phyloP scores from a whole-genome alignment of 305 asterid species.

The Euphrasia arctica region DNA sequence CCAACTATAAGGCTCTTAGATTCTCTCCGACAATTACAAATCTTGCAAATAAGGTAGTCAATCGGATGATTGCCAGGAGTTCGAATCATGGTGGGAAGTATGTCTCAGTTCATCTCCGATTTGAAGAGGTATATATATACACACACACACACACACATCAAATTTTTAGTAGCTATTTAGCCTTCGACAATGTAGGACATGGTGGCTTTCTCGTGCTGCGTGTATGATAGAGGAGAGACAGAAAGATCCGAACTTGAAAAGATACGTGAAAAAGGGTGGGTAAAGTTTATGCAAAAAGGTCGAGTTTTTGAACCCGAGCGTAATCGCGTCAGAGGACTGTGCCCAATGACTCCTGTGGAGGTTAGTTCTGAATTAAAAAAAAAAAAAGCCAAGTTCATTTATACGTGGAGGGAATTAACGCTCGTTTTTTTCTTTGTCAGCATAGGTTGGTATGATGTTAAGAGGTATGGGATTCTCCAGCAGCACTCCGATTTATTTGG shows the following conservation, averaged over 20 bases:
- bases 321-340: conserved; percentile 73
- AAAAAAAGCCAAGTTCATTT: too few relatives aligned
- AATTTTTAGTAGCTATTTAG: background rate
- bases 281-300: conserved; percentile 49
- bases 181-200: conserved; percentile 52
- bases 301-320: conserved; percentile 55
- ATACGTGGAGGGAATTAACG: conserved; percentile 28
- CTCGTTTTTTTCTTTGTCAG: conserved; percentile 67
- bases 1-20: conserved; percentile 79
- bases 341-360: conserved; percentile 97
- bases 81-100: conserved; percentile 57
- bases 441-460: conserved; percentile 97
- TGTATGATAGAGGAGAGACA: conserved; percentile 63
- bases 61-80: conserved; percentile 67
- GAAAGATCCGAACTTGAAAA: conserved; percentile 71
- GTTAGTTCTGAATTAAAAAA: conserved; percentile 38
- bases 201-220: conserved; percentile 93
- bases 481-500: conserved; percentile 71
- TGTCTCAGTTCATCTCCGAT: conserved; percentile 81
- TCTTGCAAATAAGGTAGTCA: conserved; percentile 51
- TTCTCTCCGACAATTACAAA: conserved; percentile 60
- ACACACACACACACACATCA: too few relatives aligned
- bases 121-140: conserved; percentile 57
- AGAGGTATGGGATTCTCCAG: conserved; percentile 94
- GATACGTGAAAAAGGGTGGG: conserved; percentile 78